A percentile compares a stretch with the other conserved stretches of the same genome.
These are phyloP conservation scores for Pythium aquatile DNA, from an alignment of 352 stramenopile species.

Conservation along the genomic window DNA sequence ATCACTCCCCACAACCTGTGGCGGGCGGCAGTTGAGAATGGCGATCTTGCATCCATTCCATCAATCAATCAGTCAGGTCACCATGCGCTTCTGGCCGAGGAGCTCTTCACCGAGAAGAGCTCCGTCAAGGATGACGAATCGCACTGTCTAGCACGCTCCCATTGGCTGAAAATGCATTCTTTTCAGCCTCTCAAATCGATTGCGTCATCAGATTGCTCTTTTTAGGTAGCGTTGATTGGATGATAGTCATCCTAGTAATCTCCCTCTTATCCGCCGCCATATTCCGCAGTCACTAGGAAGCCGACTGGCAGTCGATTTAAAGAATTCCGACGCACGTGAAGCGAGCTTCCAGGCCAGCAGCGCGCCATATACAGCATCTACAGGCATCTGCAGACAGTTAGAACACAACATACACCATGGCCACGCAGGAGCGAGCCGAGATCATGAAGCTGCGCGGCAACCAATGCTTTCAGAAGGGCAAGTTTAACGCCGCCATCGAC, in stretches of 20 bases:
- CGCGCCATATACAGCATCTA: not conserved
- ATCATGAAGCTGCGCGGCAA: constrained; percentile 81
- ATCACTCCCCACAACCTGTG: not conserved
- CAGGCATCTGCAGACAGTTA: not conserved
- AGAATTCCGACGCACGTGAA: not conserved
- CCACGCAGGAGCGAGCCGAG: constrained; percentile 50
- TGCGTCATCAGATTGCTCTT: not conserved
- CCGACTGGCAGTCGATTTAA: not conserved
- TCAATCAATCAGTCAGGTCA: no score
- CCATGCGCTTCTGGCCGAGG: no score
- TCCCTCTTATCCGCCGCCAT: not conserved
- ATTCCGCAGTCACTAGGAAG: not conserved
- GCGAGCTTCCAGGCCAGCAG: not conserved
- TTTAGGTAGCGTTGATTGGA: not conserved
- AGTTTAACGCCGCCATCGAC: constrained; percentile 76
- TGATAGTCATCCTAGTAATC: not conserved
- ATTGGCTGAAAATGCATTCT: not conserved
- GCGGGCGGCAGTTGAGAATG: no score
- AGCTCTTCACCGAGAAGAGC: no score
- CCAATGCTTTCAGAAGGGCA: constrained; percentile 77
- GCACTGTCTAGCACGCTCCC: not conserved
- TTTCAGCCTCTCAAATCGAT: not conserved
- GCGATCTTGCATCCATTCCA: no score
- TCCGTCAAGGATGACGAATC: not conserved
- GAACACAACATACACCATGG: constrained; percentile 19